These are phyloP conservation scores for Fusarium lyarnte DNA, from an alignment of 2,329 filamentous ascomycete species.

Conservation along the genomic window DNA sequence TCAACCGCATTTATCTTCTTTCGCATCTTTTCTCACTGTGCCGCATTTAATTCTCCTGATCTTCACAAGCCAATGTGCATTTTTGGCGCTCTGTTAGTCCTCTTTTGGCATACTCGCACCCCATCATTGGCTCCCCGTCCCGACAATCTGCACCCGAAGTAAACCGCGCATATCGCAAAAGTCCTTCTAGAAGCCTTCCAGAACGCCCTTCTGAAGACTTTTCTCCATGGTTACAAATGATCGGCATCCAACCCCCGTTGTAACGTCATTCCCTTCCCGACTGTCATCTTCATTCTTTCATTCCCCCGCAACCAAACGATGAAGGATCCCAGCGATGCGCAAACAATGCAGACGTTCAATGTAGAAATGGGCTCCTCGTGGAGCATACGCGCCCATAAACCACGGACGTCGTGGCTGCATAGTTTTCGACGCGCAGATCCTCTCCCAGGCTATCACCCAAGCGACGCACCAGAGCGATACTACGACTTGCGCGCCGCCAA, in stretches of 20 bases:
- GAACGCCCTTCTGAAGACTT: constrained; percentile 3
- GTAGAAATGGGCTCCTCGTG: constrained; percentile 19
- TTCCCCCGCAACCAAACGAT: background rate
- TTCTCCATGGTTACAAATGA: constrained; percentile 1
- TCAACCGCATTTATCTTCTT: background rate
- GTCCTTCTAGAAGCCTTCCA: constrained; percentile 25
- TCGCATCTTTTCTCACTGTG: background rate
- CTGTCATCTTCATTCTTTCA: background rate
- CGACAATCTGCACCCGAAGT: background rate
- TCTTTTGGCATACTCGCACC: background rate
- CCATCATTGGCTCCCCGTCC: background rate
- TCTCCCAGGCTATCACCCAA: constrained; percentile 26
- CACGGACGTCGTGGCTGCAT: constrained; percentile 23
- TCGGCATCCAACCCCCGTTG: constrained; percentile 2
- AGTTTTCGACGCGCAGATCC: constrained; percentile 37
- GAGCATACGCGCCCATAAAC: constrained; percentile 13
- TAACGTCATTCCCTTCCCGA: background rate
- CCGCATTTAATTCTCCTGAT: background rate
- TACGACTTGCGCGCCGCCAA: constrained; percentile 68
- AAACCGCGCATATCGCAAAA: constrained; percentile 9
- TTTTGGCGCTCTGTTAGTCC: background rate
- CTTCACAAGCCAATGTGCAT: background rate
- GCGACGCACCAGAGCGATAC: constrained; percentile 51
- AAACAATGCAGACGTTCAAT: constrained; percentile 25
- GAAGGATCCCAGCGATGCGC: constrained; percentile 36